phyloP scores from a whole-genome alignment of 139 green algal genomes.

The Chara braunii region DNA sequence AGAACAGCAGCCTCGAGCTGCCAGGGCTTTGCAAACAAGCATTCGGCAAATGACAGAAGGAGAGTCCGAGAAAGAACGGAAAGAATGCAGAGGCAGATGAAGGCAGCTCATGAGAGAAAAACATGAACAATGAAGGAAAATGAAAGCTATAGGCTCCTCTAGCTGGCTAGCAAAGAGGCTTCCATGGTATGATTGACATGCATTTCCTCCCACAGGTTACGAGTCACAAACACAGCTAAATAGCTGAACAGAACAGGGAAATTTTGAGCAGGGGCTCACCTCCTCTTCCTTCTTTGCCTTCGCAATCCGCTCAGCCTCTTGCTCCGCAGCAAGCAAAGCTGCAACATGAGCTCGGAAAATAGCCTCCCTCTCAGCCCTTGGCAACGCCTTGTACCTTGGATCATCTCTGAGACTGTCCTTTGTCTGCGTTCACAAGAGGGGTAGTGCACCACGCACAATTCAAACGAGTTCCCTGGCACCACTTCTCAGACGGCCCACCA shows the following conservation, averaged over 20 bases:
- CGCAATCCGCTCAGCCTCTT: slow-evolving; percentile 8
- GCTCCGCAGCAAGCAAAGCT: not conserved
- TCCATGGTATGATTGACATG: not conserved
- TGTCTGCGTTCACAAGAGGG: not conserved
- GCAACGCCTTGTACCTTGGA: slow-evolving; percentile 2
- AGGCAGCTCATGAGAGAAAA: too few species aligned
- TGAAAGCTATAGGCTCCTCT: too few species aligned
- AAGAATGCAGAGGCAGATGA: too few species aligned
- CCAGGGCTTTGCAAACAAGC: too few species aligned
- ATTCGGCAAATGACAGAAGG: too few species aligned
- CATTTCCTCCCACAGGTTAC: slow-evolving; percentile 1
- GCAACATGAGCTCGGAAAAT: slow-evolving; percentile 12
- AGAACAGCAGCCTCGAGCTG: too few species aligned
- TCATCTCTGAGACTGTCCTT: slow-evolving; percentile 17
- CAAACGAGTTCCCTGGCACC: not conserved
- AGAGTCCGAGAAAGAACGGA: too few species aligned
- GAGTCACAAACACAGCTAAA: not conserved
- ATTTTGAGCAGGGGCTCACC: not conserved
- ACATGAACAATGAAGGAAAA: too few species aligned
- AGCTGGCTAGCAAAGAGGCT: too few species aligned
- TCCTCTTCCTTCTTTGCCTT: slow-evolving; percentile 24
- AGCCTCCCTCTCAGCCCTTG: not conserved
- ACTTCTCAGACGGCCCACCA: not conserved
- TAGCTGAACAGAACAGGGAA: too few species aligned
- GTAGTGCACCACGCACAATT: not conserved